These are phyloP conservation scores for Aspergillus pseudonomiae DNA, from an alignment of 2,329 filamentous ascomycete genomes.

Conservation along the genomic window DNA sequence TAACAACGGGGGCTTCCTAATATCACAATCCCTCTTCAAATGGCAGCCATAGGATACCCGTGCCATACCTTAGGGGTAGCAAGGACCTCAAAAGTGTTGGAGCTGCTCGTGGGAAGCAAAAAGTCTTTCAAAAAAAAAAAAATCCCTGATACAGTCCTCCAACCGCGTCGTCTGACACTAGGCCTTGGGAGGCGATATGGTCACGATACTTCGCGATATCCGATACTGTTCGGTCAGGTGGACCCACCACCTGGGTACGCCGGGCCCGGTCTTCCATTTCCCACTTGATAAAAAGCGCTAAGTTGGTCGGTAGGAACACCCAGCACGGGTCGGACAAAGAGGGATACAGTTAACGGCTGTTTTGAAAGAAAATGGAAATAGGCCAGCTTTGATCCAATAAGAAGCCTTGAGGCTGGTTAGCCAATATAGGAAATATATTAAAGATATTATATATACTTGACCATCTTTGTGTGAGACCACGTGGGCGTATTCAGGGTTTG, in stretches of 20 bases:
- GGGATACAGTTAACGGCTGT: background rate
- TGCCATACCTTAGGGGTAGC: background rate
- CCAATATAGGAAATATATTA: background rate
- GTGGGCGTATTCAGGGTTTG: background rate
- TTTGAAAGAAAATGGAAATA: background rate
- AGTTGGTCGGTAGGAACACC: too few relatives aligned
- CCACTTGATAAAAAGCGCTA: too few relatives aligned
- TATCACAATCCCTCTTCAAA: background rate
- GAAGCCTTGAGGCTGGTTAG: background rate
- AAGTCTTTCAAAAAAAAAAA: background rate
- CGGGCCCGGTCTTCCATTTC: too few relatives aligned
- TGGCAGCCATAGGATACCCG: background rate
- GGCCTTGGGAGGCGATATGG: background rate
- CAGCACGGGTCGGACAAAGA: background rate
- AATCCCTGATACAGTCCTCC: background rate
- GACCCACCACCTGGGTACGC: too few relatives aligned
- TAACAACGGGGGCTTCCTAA: background rate
- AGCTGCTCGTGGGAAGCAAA: background rate
- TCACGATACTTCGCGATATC: background rate
- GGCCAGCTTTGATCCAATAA: background rate
- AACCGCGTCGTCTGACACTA: background rate
- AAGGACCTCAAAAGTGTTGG: background rate
- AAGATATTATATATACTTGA: background rate
- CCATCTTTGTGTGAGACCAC: background rate
- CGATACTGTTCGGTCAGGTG: background rate